Base-by-base conservation (phyloP, 1,284 basidiomycete species). In the Cerrena zonata region DNA sequence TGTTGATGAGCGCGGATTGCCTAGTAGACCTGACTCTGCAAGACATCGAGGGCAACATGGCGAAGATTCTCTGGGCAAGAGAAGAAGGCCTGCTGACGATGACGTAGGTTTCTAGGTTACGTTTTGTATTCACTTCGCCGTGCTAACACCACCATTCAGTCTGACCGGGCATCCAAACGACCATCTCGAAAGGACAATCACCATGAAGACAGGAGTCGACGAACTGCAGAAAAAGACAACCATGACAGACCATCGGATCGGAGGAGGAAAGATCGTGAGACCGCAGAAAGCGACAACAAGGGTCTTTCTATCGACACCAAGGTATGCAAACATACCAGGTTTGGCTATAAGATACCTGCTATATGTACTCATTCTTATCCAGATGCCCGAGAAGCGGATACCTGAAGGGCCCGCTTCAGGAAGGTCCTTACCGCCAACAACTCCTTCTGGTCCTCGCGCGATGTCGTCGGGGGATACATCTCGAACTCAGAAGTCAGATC, bases 181-280 rank as follows among this genome's bases (percentile, higher is more conserved):
- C 77, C 78, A 49, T 84, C 86, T 53, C 81, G 87, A 45, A 86
- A 86, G 62, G 86, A 89, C 5, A 69, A 77, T 24, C 83, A 88
- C 60, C 78, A 86, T 50, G 86, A 89, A 52, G 86, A 89, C 27
- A 74, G 86, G 36, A 69, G 67, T 55, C 78, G 84, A 26, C 77
- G 86, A 40, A 70, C 70, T n/a, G 70, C 75, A n/a, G 86, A 88
- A 41, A 86, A 86, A 63, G 85, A 86, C 27, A 66, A 74, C 15
- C 77, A 82, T 52, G 85, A 87, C 21, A 74, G 84, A 51, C 69
- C 64, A 21, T 76, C 83, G 41, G 86, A 88, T 15, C 77, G 86
- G 43, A 78, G 84, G 53, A 78, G 84, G 53, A 69, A 68, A 50
- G 86, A 89, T 47, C 78, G 81, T 39, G 86, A 84, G 42, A 66